These are phyloP conservation scores for Lentinula sp. DNA, from an alignment of 768 basidiomycete genomes.

Conservation along the genomic window DNA sequence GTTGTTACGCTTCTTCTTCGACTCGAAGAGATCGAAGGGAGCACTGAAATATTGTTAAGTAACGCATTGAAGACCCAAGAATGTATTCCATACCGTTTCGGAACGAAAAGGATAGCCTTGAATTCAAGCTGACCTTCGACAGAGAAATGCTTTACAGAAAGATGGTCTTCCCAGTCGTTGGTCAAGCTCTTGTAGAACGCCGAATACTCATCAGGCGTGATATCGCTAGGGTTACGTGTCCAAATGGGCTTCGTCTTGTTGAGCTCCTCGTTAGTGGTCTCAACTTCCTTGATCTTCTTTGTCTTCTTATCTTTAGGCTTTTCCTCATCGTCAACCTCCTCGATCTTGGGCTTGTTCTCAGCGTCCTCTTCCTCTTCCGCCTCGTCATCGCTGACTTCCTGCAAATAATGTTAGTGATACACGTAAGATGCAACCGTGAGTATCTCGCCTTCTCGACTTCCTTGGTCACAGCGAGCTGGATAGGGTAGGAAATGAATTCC, in stretches of 20 bases:
- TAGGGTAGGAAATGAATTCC: slow-evolving; percentile 99
- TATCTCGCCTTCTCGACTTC: slow-evolving; percentile 92
- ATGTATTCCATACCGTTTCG: slow-evolving; percentile 69
- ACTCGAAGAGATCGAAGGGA: slow-evolving; percentile 99
- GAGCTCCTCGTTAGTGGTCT: slow-evolving; percentile 90
- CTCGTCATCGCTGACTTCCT: slow-evolving; percentile 87
- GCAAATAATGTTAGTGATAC: slow-evolving; percentile 8
- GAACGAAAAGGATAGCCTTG: slow-evolving; percentile 97
- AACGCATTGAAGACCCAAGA: background rate
- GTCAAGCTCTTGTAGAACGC: slow-evolving; percentile 99
- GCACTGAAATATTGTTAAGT: slow-evolving; percentile 46
- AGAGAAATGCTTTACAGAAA: slow-evolving; percentile 99
- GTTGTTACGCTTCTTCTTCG: slow-evolving; percentile 99
- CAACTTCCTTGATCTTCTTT: slow-evolving; percentile 89
- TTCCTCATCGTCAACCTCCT: slow-evolving; percentile 79
- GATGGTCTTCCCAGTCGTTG: slow-evolving; percentile 99
- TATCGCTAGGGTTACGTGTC: slow-evolving; percentile 97
- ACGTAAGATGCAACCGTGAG: background rate
- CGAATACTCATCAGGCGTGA: slow-evolving; percentile 87
- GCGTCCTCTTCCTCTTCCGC: slow-evolving; percentile 69
- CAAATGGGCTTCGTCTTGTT: slow-evolving; percentile 99
- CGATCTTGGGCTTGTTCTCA: slow-evolving; percentile 71
- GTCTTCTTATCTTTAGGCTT: slow-evolving; percentile 88
- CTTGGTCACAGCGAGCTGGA: slow-evolving; percentile 97
- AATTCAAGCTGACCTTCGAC: slow-evolving; percentile 99